Base-by-base conservation (phyloP, 2,329 filamentous ascomycete genomes). In the Knufia fluminis region DNA sequence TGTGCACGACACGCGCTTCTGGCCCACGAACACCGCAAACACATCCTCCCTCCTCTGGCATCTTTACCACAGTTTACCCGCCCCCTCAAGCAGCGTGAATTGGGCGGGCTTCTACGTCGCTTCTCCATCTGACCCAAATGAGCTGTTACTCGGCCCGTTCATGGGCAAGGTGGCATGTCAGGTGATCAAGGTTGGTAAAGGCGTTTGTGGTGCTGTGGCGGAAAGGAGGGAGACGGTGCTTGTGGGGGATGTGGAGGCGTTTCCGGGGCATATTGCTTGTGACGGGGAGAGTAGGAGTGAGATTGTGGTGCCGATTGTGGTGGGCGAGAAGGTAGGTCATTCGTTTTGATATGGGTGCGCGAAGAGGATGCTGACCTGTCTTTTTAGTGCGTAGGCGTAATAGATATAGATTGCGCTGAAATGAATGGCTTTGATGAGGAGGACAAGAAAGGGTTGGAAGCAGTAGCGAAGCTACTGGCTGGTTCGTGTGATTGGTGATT, bases 251-350 rank as follows among this genome's bases (percentile, higher is more conserved):
- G 70, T 73, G 42, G 42, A 62, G 33, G 51, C 59, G 4, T 73
- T 71, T 54, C 67, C 69, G 9, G 71, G 71, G 2, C 71, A 74
- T 60, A 74, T 74, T 61, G 70, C 71, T 9, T 74, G 71, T 55
- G 71, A 74, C 56, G 67, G 66, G 9, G 69, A 70, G 32, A 73
- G 66, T 53, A 62, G 63, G 52, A 74, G 71, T 62, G 71, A 74
- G 60, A 70, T 74, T 58, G 71, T 74, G 12, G 70, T 74, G 39
- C 71, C 71, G 31, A 66, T 74, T 59, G 39, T 70, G 44, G 56
- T 60, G n/a, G 54, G 53, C 16, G 64, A 61, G 28, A 68, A 69
- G 64, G 67, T 68, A 48, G 57, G 66, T 62, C 31, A 14, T 8
- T 4, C n/a, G 10, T 14, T 28, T 28, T 23, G 31, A 1, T 28